Conservation (phyloP, 1,139 yeast genomes). For the Pneumocystis murina region DNA sequence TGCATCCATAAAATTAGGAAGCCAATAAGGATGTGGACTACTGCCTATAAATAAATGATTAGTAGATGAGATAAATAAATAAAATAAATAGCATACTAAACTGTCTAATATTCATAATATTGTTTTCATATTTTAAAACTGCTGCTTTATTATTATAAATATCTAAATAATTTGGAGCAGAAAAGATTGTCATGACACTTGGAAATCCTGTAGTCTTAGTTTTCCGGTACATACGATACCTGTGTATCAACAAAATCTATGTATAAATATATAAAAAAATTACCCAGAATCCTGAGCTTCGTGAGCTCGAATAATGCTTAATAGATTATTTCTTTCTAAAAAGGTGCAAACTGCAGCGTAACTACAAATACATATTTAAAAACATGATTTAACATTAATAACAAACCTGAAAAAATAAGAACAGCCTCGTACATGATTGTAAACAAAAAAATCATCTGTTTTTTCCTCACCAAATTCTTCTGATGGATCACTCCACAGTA, state of each 20-base stretch:
- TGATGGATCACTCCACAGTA: slow-evolving; percentile 91
- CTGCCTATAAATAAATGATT: slow-evolving; percentile 25
- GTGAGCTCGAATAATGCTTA: slow-evolving; percentile 84
- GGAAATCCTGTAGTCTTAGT: slow-evolving; percentile 87
- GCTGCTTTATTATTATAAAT: slow-evolving; percentile 94
- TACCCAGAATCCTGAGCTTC: slow-evolving; percentile 98
- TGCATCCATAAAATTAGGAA: slow-evolving; percentile 94
- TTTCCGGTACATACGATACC: slow-evolving; percentile 63
- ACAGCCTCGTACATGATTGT: slow-evolving; percentile 79
- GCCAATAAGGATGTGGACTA: slow-evolving; percentile 93
- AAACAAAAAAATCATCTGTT: slow-evolving; percentile 40
- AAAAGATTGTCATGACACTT: slow-evolving; percentile 74
- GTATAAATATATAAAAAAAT: slow-evolving; percentile 8
- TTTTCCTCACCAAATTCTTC: slow-evolving; percentile 72
- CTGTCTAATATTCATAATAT: slow-evolving; percentile 85
- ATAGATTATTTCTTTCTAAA: slow-evolving; percentile 59
- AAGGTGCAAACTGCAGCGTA: slow-evolving; percentile 75
- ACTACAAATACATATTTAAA: slow-evolving; percentile 24
- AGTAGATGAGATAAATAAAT: not conserved
- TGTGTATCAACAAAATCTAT: not conserved
- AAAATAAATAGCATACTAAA: slow-evolving; percentile 30
- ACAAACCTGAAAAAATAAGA: slow-evolving; percentile 50
- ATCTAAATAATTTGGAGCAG: slow-evolving; percentile 92
- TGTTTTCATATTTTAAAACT: slow-evolving; percentile 69
- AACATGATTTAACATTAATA: not conserved